Conservation (phyloP, 768 basidiomycete genomes). For the Pholiota microspora region DNA sequence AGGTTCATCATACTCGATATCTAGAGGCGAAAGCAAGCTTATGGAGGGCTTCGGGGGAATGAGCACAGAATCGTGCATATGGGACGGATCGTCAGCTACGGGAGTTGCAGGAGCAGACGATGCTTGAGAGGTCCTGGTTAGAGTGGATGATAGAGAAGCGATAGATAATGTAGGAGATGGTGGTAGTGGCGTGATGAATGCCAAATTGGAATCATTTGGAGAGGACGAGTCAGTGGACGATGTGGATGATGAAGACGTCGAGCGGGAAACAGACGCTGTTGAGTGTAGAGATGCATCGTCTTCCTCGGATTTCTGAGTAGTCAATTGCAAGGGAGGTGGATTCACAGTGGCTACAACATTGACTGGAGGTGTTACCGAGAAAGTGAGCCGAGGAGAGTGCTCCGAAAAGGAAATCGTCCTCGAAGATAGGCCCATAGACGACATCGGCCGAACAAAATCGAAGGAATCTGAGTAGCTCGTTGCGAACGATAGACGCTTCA, state of each 20-base stretch:
- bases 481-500: conserved; percentile 21
- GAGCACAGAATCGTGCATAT: conserved; percentile 3
- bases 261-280: not conserved
- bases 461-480: conserved; percentile 15
- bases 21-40: conserved; percentile 16
- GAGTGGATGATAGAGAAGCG: conserved; percentile 7
- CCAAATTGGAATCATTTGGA: not conserved
- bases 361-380: conserved; percentile 5
- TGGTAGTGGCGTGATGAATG: conserved; percentile 13
- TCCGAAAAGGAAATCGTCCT: conserved; percentile 25
- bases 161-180: conserved; percentile 13
- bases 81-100: not conserved
- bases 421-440: conserved; percentile 16
- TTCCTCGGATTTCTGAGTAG: not conserved
- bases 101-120: conserved; percentile 7
- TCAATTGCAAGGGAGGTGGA: conserved; percentile 11
- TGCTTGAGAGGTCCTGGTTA: not conserved
- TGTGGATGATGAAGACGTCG: conserved; percentile 10
- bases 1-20: not conserved
- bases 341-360: conserved; percentile 3
- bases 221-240: not conserved
- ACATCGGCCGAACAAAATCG: conserved; percentile 17
- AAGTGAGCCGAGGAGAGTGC: conserved; percentile 9
- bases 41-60: conserved; percentile 16
- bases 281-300: not conserved